Evolutionary conservation across 352 stramenopile species (phyloP), one percentile per base, ranked within the genome.

Genomic region (Phytophthora uliginosa): DNA sequence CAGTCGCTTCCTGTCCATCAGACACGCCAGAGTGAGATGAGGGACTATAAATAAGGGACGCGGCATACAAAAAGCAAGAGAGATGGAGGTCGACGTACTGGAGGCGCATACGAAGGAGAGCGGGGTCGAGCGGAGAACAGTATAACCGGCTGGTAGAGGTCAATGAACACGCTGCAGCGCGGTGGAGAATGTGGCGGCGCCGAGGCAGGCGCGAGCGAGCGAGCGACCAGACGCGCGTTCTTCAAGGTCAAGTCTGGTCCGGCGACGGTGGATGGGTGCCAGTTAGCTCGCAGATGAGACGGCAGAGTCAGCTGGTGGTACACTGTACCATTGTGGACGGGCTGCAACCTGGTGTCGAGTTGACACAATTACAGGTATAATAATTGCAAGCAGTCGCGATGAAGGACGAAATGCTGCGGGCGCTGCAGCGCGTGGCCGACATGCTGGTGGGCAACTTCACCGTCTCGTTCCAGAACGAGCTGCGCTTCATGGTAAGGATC

Each of bases 361-460:
- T 61, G 55, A 61, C 55, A 31, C n/a, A n/a, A n/a, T n/a, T n/a
- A n/a, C n/a, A n/a, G n/a, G n/a, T n/a, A n/a, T n/a, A n/a, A n/a
- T n/a, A n/a, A n/a, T n/a, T n/a, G n/a, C n/a, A n/a, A n/a, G n/a
- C 3, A 28, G 64, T 17, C 36, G 59, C 17, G 26, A 95, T 95
- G 85, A 93, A 93, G 82, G 64, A 80, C 2, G 84, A 85, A 73
- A 47, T 93, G 71, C 70, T 84, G 67, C 81, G 79, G 33, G 84
- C 69, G 54, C 61, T 95, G 13, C 83, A 93, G 71, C 74, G 78
- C 60, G 78, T 96, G 40, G 88, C 86, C 38, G 78, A 93, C 62
- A 77, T 96, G 59, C 62, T 96, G 50, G 89, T 96, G 22, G 85
- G 83, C 50, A 94, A 94, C 82, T 96, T 96, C 65, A 86, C 82